Evolutionary conservation across 306 rosid species (phyloP), one percentile per base, ranked within the genome.

Genomic region (Hylodesmum podocarpum): DNA sequence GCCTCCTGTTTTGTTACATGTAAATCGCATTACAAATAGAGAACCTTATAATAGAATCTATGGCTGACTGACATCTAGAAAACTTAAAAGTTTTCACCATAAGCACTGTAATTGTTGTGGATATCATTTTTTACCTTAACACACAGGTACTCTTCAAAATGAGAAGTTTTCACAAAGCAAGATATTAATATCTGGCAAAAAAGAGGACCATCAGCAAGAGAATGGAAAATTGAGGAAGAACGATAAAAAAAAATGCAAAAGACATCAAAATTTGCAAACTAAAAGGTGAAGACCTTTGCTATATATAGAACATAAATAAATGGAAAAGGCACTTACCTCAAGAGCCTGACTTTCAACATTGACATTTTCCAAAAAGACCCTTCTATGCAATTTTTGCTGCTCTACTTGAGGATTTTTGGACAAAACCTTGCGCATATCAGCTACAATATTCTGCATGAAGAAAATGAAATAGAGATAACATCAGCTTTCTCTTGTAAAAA

Each of bases 361-460:
- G 65, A 96, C 66, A 66, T 75, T 18, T 54, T 96, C 99, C 75
- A 96, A 81, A 80, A 96, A 96, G 50, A 96, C 92, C 88, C 99
- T 89, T 75, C 99, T 88, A 81, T 96, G 99, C 91, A 96, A 89
- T 86, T 79, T 92, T 81, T 96, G 99, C 86, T 96, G 99, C 88
- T 96, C 99, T 25, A 96, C 98, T 87, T 91, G 98, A 83, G 98
- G 90, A 82, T 91, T 96, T 78, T 96, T 96, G 22, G 99, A 84
- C 86, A 96, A 79, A 91, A 96, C 99, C 76, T 96, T 96, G 65
- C 99, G 97, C 99, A 96, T 96, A 76, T 96, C 97, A 51, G 99
- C 98, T 24, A 96, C 97, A 72, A 96, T 91, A 86, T 21, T 89
- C 99, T 96, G 86, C 73, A 76, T 69, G 46, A 21, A 61, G 62